Percentiles rank a stretch among this genome's conserved stretches.
Evolutionary conservation across 148 eudicot genomes (phyloP).

Genomic region (Cornus florida): DNA sequence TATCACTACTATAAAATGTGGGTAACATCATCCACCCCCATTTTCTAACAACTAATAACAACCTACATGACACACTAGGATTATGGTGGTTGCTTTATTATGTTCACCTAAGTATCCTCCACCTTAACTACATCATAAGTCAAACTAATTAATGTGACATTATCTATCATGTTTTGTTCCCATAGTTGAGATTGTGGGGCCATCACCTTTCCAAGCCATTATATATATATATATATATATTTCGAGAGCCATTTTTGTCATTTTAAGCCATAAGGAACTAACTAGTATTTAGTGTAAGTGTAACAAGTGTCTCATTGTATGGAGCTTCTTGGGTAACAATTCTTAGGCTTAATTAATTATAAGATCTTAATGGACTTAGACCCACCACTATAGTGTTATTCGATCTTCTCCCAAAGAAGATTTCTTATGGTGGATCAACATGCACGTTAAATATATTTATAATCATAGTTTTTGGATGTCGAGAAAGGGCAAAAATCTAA

Average conservation of each 20-base stretch:
- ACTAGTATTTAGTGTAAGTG: too few species aligned
- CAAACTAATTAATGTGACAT: too few species aligned
- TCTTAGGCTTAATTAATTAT: not conserved
- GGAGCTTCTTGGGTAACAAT: too few species aligned
- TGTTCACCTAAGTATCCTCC: not conserved
- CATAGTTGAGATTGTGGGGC: too few species aligned
- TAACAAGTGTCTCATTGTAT: too few species aligned
- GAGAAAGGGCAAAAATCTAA: too few species aligned
- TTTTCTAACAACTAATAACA: not conserved
- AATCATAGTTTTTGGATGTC: too few species aligned
- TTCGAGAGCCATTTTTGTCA: not conserved
- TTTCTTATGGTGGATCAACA: not conserved
- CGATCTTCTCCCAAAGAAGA: not conserved
- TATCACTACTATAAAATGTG: not conserved
- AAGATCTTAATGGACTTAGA: not conserved
- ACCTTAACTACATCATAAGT: not conserved
- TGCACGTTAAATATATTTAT: not conserved
- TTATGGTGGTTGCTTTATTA: too few species aligned
- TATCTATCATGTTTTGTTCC: too few species aligned
- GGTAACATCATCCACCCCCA: not conserved
- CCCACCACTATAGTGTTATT: not conserved
- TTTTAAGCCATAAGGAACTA: too few species aligned
- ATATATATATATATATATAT: too few species aligned
- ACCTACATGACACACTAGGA: not conserved
- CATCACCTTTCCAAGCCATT: too few species aligned